A percentile compares a stretch with the other conserved stretches of the same genome.
These are phyloP conservation scores for Pseudonectria foliicola DNA, from an alignment of 2,329 filamentous ascomycete species.

Conservation along the genomic window DNA sequence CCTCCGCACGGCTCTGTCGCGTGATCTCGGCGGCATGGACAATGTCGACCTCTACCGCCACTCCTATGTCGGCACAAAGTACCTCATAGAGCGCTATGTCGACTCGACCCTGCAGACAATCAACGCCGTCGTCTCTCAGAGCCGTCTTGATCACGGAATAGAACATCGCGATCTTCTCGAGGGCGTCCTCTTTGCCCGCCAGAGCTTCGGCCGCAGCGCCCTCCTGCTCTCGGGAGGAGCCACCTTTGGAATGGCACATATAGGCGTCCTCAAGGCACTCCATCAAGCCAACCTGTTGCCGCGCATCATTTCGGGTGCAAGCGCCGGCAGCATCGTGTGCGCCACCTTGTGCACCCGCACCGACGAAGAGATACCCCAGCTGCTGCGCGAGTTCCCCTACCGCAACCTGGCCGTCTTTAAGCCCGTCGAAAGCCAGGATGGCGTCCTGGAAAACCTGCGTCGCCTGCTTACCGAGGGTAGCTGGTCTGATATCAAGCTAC, in stretches of 20 bases:
- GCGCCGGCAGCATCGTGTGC: conserved; percentile 80
- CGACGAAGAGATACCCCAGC: conserved; percentile 66
- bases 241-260: conserved; percentile 87
- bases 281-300: conserved; percentile 70
- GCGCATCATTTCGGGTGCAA: conserved; percentile 80
- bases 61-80: conserved; percentile 79
- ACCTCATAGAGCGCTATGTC: conserved; percentile 80
- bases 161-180: conserved; percentile 57
- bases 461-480: conserved; percentile 74
- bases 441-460: conserved; percentile 60
- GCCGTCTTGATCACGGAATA: conserved; percentile 44
- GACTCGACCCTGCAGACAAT: conserved; percentile 71
- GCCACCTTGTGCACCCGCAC: conserved; percentile 71
- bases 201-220: conserved; percentile 79
- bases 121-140: conserved; percentile 58
- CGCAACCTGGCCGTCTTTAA: conserved; percentile 80
- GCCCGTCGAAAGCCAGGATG: conserved; percentile 49
- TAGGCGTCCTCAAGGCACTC: conserved; percentile 77
- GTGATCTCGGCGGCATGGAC: conserved; percentile 81
- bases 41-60: conserved; percentile 76
- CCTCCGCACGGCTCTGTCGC: conserved; percentile 70
- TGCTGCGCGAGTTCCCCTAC: conserved; percentile 65
- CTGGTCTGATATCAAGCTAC: conserved; percentile 76
- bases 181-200: conserved; percentile 62
- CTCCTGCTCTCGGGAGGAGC: conserved; percentile 78